A percentile compares a stretch with the other conserved stretches of the same genome.
Conservation (phyloP, 352 stramenopile species). For the Pythium guiyangense region DNA sequence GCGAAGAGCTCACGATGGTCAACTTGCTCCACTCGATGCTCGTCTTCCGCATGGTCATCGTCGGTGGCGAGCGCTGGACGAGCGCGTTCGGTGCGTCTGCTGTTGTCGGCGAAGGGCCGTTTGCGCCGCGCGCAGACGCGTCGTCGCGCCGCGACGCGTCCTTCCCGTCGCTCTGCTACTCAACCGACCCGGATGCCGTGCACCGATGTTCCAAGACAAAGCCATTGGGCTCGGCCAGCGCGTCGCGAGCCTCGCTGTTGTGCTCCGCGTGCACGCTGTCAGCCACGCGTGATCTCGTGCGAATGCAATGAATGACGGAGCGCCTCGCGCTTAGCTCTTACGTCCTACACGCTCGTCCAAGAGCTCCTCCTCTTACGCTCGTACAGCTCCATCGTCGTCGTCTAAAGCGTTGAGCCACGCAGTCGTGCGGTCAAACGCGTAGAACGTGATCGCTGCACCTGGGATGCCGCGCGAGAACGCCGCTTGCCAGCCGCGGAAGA, state of each 20-base stretch:
- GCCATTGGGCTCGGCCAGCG: constrained; percentile 67
- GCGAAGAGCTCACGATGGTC: constrained; percentile 84
- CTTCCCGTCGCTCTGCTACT: constrained; percentile 54
- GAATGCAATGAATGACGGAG: background rate
- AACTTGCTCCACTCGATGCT: constrained; percentile 85
- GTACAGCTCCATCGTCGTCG: background rate
- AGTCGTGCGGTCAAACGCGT: constrained; percentile 63
- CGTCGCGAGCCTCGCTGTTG: constrained; percentile 46
- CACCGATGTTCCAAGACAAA: constrained; percentile 81
- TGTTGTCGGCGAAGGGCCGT: constrained; percentile 74
- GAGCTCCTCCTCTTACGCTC: background rate
- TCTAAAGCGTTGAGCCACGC: constrained; percentile 41
- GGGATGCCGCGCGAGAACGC: constrained; percentile 75
- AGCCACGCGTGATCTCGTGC: background rate
- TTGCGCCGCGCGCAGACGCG: constrained; percentile 22
- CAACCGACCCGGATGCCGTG: constrained; percentile 47
- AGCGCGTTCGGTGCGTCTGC: constrained; percentile 82
- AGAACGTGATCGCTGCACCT: constrained; percentile 79
- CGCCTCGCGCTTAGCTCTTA: too few species aligned
- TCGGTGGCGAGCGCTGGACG: constrained; percentile 82
- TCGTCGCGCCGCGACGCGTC: constrained; percentile 12
- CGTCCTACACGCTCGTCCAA: too few species aligned
- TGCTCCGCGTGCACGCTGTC: constrained; percentile 16
- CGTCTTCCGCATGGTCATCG: constrained; percentile 84
- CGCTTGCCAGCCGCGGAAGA: constrained; percentile 79